Evolutionary conservation across 2,329 filamentous ascomycete genomes (phyloP).

Genomic region (Botrytis paeoniae): DNA sequence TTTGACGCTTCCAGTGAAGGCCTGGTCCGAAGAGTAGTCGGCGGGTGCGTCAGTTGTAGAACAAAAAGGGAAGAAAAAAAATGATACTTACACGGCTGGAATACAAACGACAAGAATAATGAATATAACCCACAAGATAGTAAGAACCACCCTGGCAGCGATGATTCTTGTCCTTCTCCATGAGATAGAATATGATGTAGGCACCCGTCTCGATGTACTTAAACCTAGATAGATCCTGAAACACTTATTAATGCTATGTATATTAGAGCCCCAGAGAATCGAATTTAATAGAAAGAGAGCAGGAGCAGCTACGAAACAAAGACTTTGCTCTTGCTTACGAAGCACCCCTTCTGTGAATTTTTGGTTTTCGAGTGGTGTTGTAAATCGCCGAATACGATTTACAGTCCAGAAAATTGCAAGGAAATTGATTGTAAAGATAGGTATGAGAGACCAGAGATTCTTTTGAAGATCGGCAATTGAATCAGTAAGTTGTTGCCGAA

Average conservation of each 20-base stretch:
- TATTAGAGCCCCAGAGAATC: not conserved
- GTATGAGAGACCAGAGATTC: not conserved
- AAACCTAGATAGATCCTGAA: not conserved
- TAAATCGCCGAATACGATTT: not conserved
- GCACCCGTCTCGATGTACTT: not conserved
- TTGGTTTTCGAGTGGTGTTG: not conserved
- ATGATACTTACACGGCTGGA: not conserved
- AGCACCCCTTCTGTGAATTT: not conserved
- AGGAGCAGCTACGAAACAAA: not conserved
- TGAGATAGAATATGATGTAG: not conserved
- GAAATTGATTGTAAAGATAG: not conserved
- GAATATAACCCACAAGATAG: not conserved
- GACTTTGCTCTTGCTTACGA: not conserved
- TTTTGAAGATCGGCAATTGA: not conserved
- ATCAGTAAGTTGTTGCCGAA: not conserved
- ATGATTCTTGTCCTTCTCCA: not conserved
- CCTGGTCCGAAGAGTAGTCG: not conserved
- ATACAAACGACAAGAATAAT: not conserved
- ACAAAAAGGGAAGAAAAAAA: not conserved
- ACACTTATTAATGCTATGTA: not conserved
- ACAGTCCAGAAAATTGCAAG: not conserved
- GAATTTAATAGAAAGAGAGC: not conserved
- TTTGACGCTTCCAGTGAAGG: not conserved
- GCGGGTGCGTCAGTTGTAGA: not conserved
- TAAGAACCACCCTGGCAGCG: not conserved